phyloP scores from a whole-genome alignment of 148 eudicot species.

The Vaccinium corymbosum region DNA sequence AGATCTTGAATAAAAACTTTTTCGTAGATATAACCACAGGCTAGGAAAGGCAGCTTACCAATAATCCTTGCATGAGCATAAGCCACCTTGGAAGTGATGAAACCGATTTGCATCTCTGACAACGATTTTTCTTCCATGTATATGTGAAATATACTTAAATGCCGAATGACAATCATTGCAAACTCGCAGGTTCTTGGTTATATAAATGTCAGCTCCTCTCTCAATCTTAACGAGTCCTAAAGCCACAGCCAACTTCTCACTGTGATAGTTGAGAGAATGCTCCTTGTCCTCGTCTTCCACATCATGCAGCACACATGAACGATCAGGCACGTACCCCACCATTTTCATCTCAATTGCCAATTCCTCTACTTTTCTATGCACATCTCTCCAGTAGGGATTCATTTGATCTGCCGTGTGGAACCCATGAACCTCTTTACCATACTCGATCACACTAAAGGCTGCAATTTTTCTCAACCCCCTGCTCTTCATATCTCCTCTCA shows the following conservation, averaged over 20 bases:
- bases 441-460: conserved; percentile 48
- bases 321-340: conserved; percentile 32
- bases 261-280: conserved; percentile 16
- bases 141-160: conserved; percentile 18
- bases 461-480: conserved; percentile 39
- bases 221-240: conserved; percentile 23
- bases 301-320: conserved; percentile 26
- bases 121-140: conserved; percentile 19
- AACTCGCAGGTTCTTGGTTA: conserved; percentile 27
- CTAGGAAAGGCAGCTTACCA: conserved; percentile 13
- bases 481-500: conserved; percentile 32
- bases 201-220: neutral
- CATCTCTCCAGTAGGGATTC: conserved; percentile 21
- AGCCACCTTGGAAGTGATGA: conserved; percentile 28
- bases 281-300: conserved; percentile 25
- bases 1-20: neutral
- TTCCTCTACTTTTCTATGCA: conserved; percentile 24
- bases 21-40: neutral
- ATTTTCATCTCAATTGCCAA: conserved; percentile 31
- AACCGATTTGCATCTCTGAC: conserved; percentile 26
- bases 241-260: conserved; percentile 27
- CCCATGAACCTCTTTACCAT: conserved; percentile 32
- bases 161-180: conserved; percentile 26
- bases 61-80: conserved; percentile 27
- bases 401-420: conserved; percentile 39